Base-by-base conservation (phyloP, 2,329 filamentous ascomycete species). In the Elsinoe ampelina region DNA sequence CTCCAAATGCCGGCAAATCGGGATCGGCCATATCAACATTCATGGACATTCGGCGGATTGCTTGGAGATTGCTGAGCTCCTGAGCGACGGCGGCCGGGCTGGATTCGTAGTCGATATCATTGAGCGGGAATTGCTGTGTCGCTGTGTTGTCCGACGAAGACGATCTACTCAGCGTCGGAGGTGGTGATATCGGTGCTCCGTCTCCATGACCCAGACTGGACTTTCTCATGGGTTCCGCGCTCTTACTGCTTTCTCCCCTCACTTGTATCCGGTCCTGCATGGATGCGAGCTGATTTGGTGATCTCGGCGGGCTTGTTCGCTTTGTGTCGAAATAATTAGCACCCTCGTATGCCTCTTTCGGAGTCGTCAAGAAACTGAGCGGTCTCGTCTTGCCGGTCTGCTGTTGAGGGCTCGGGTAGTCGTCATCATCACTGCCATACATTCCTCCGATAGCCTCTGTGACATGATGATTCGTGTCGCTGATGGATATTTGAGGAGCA, bases 1-100 rank as follows among this genome's bases (percentile, higher is more conserved):
- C 77, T 56, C 81, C 80, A 66, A 87, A 89, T 1, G 85, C 85
- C 12, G 89, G 84, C 62, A 95, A 76, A 68, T 95, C 88, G 0
- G 88, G 82, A 65, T 95, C 74, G 22, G 80, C 74, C 5, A 76
- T 78, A 62, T 82, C 80, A 5, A 95, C 88, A 68, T 95, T 91
- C 90, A 96, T 95, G 17, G 91, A 95, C 84, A 96, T 88, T 62
- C 91, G 83, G 63, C 91, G 82, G 60, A 96, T 80, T 1, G 91
- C 91, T 70, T 95, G 90, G 59, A 96, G 74, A 67, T 95, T 96
- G 75, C 86, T 95, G 64, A 96, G 75, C 73, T 96, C 91, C 72
- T 95, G 89, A 22, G 89, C 89, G 58, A 96, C 88, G 60, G 91
- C 89, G 58, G 85, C 90, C 0, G 91, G 86, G 66, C 92, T 86